Base-by-base conservation (phyloP, 2,329 filamentous ascomycete genomes). In the Hyphodiscus sp. region DNA sequence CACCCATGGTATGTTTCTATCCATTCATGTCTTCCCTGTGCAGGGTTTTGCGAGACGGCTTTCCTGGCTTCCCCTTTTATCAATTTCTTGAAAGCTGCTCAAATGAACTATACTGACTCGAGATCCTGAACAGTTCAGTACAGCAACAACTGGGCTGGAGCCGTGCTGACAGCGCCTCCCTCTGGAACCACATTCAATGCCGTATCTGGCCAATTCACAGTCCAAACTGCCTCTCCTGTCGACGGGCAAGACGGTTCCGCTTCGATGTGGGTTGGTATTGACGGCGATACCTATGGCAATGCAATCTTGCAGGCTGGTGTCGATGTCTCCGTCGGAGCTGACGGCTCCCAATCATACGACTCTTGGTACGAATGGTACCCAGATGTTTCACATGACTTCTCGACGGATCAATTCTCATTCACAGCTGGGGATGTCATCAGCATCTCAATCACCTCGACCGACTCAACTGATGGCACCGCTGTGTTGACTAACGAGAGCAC, bases 281-380 rank as follows among this genome's bases (percentile, higher is more conserved):
- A 82, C 54, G 80, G 80, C 13, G 76, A 81, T 60, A 79, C 77
- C 4, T 81, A 77, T 65, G 64, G 62, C 30, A 70, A 68, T 2
- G 75, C 77, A 11, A 80, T 81, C 48, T 68, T 81, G 6, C 78
- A 81, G 63, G 75, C 77, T 1, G 79, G 79, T 18, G 65, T 82
- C 41, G 79, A 81, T 65, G 78, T 80, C 61, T 74, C 72, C 50
- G 66, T 76, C 47, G 55, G 70, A 20, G 65, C 68, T 20, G 67
- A 67, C 26, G 46, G 45, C 18, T 20, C 23, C 15, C 26, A 73
- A 1, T 69, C 63, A 15, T 81, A 73, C 60, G 73, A 77, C 49
- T 75, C 77, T n/a, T 82, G 79, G 78, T 81, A 78, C 59, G 79
- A 82, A 64, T 82, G 78, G 79, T 80, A 74, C 61, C 78, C 79